Evolutionary conservation across 2,329 filamentous ascomycete genomes (phyloP).

Genomic region (Mycocentrospora acerina): DNA sequence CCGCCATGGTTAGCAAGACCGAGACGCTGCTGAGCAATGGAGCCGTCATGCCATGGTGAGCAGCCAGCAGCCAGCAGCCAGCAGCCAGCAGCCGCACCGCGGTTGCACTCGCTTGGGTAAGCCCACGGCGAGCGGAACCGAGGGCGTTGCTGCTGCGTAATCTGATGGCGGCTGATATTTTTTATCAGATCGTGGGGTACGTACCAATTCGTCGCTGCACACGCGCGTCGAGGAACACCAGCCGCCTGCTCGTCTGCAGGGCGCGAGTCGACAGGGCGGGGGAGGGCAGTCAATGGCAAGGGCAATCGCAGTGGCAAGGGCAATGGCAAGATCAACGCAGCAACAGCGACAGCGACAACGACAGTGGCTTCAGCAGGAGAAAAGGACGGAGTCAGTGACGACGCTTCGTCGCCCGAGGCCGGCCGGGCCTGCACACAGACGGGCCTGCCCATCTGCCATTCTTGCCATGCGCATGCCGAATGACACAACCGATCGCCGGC

Average conservation of each 20-base stretch:
- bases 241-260: conserved; percentile 12
- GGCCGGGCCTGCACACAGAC: neutral
- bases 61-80: neutral
- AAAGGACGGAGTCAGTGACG: conserved; percentile 4
- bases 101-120: conserved; percentile 5
- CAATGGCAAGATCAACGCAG: too few relatives aligned
- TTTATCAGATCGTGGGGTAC: conserved; percentile 16
- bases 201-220: conserved; percentile 10
- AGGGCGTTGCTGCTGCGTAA: too few relatives aligned
- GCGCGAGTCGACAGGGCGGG: conserved; percentile 9
- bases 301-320: neutral
- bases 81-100: neutral
- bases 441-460: too few relatives aligned
- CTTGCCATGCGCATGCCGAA: too few relatives aligned
- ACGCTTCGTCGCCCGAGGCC: neutral
- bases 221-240: conserved; percentile 9
- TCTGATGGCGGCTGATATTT: conserved; percentile 5
- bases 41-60: conserved; percentile 1
- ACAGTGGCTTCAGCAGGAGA: conserved; percentile 3
- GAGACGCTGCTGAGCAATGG: conserved; percentile 5
- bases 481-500: too few relatives aligned
- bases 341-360: too few relatives aligned
- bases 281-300: neutral
- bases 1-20: conserved; percentile 15
- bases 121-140: conserved; percentile 9